These are phyloP conservation scores for Malus sylvestris DNA, from an alignment of 306 rosid genomes.

Conservation along the genomic window DNA sequence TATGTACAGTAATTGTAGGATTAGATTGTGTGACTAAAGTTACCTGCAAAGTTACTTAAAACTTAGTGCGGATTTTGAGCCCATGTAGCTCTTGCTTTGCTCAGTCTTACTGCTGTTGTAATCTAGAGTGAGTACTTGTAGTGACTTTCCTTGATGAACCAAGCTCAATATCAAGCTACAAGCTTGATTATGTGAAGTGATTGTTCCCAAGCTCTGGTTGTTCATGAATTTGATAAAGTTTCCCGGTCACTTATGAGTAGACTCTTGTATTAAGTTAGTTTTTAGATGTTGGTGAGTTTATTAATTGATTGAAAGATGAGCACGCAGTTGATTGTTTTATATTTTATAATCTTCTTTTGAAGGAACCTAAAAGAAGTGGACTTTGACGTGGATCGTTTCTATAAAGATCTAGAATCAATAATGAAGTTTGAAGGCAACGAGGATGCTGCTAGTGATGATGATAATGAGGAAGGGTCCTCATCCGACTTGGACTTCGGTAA, in stretches of 20 bases:
- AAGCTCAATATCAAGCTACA: not conserved
- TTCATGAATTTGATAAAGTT: not conserved
- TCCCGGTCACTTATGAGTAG: not conserved
- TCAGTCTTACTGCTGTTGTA: not conserved
- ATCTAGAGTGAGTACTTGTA: not conserved
- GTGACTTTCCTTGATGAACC: not conserved
- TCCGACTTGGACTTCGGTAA: conserved; percentile 83
- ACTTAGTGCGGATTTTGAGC: not conserved
- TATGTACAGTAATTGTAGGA: not conserved
- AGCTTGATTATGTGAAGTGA: not conserved
- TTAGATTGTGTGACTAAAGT: not conserved
- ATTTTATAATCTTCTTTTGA: conserved; percentile 24
- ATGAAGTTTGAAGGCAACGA: conserved; percentile 46
- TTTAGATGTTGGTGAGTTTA: not conserved
- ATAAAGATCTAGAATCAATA: conserved; percentile 68
- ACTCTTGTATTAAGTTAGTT: not conserved
- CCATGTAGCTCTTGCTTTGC: not conserved
- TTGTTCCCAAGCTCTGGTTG: not conserved
- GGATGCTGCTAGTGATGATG: conserved; percentile 34
- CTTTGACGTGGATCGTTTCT: conserved; percentile 62
- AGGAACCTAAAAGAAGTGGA: conserved; percentile 75
- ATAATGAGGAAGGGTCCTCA: conserved; percentile 58
- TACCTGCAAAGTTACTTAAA: not conserved
- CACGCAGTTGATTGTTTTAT: conserved; percentile 8
- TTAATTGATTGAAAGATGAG: not conserved